Percentiles rank a stretch among this genome's conserved stretches.
phyloP scores from a whole-genome alignment of 2,329 filamentous ascomycete species.

The Diaporthe batatas region DNA sequence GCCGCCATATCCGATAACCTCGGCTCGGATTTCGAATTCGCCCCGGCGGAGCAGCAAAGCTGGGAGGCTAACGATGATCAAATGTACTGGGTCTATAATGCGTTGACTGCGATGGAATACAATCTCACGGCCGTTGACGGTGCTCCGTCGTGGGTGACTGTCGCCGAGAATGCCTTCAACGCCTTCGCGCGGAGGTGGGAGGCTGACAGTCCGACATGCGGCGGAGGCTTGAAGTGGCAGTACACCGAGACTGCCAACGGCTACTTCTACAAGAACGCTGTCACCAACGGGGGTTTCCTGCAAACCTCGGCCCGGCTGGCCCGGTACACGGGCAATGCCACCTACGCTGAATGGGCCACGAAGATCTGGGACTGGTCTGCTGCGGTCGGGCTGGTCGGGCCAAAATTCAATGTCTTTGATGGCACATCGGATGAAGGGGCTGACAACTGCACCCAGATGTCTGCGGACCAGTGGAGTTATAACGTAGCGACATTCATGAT shows the following conservation, averaged over 20 bases:
- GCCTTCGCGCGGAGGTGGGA: constrained; percentile 78
- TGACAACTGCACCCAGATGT: constrained; percentile 58
- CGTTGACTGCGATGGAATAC: constrained; percentile 76
- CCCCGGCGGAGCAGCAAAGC: constrained; percentile 76
- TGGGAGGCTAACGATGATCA: constrained; percentile 79
- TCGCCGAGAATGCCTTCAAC: constrained; percentile 84
- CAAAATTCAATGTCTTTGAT: constrained; percentile 61
- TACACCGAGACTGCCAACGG: constrained; percentile 84
- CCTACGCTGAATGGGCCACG: constrained; percentile 72
- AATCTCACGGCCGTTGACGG: constrained; percentile 67
- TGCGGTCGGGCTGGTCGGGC: constrained; percentile 58
- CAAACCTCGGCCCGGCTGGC: constrained; percentile 69
- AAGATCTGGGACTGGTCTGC: constrained; percentile 69
- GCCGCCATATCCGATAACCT: constrained; percentile 80
- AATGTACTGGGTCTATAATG: constrained; percentile 76
- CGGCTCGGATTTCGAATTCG: constrained; percentile 77
- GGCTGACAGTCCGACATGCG: constrained; percentile 73
- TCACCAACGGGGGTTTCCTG: constrained; percentile 63
- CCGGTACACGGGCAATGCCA: constrained; percentile 74
- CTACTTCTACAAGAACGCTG: constrained; percentile 64
- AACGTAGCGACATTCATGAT: constrained; percentile 63
- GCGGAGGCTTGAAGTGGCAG: constrained; percentile 82
- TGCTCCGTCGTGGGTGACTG: constrained; percentile 73
- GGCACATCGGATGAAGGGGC: constrained; percentile 63
- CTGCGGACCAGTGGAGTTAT: constrained; percentile 64